Conservation (phyloP, 73 alveolate species). For the Loxodes magnus region DNA sequence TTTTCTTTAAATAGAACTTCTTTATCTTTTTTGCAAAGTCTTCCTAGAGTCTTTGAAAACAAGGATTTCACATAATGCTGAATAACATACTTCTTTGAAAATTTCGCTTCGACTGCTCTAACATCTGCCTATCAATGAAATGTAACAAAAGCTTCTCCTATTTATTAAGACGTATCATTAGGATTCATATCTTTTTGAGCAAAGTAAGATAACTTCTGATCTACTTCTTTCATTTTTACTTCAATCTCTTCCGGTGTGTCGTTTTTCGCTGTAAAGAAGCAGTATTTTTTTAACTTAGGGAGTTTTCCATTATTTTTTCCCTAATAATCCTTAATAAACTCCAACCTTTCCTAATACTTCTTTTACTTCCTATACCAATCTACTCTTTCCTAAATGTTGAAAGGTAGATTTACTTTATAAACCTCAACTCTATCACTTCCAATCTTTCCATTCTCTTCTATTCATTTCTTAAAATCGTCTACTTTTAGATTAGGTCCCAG, state of each 20-base stretch:
- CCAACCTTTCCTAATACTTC: too few species aligned
- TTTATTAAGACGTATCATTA: not conserved
- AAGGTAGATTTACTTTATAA: too few species aligned
- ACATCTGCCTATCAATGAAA: slow-evolving; percentile 4
- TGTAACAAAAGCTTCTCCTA: slow-evolving; percentile 11
- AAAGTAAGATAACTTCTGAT: not conserved
- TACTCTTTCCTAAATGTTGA: too few species aligned
- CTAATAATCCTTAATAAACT: not conserved
- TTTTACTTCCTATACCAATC: too few species aligned
- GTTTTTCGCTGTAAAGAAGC: not conserved
- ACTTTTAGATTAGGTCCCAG: too few species aligned
- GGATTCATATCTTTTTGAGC: not conserved
- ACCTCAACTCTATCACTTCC: too few species aligned
- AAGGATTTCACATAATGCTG: not conserved
- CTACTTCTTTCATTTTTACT: not conserved
- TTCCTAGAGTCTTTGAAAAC: not conserved
- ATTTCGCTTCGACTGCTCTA: not conserved
- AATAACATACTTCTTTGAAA: not conserved
- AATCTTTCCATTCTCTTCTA: too few species aligned
- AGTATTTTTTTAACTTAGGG: not conserved
- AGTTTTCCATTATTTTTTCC: not conserved
- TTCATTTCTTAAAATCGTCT: too few species aligned
- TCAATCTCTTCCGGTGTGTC: not conserved
- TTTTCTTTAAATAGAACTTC: not conserved
- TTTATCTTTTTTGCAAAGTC: not conserved